Conservation (phyloP, 129 eudicot species). For the Silybum marianum region DNA sequence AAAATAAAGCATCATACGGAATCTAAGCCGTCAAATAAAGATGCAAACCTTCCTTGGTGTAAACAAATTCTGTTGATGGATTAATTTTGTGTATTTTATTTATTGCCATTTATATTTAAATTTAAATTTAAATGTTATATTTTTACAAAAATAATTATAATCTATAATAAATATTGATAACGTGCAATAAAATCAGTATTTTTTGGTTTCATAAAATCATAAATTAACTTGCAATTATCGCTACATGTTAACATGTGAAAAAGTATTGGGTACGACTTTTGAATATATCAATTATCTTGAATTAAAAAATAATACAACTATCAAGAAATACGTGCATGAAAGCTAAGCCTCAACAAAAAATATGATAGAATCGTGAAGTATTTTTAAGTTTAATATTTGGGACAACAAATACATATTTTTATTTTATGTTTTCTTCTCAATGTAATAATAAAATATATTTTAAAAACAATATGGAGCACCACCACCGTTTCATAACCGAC, state of each 20-base stretch:
- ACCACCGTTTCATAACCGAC: no score
- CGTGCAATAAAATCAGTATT: background rate
- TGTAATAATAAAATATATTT: no score
- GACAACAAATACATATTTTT: background rate
- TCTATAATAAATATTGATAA: background rate
- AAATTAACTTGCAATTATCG: background rate
- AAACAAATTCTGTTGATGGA: background rate
- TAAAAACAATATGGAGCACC: no score
- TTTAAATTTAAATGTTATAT: no score
- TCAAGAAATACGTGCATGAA: background rate
- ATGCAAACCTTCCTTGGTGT: background rate
- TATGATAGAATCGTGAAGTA: background rate
- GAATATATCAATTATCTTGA: background rate
- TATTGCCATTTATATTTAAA: no score
- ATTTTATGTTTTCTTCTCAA: background rate
- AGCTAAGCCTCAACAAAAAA: background rate
- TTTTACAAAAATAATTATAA: no score
- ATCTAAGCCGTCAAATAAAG: background rate
- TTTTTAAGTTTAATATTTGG: background rate
- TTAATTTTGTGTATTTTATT: background rate
- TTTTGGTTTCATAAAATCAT: background rate
- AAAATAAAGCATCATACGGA: no score
- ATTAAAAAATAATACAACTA: background rate
- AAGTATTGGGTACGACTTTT: background rate
- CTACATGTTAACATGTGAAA: background rate